Base-by-base conservation (phyloP, 768 basidiomycete species). In the Nidularia pulvinata region DNA sequence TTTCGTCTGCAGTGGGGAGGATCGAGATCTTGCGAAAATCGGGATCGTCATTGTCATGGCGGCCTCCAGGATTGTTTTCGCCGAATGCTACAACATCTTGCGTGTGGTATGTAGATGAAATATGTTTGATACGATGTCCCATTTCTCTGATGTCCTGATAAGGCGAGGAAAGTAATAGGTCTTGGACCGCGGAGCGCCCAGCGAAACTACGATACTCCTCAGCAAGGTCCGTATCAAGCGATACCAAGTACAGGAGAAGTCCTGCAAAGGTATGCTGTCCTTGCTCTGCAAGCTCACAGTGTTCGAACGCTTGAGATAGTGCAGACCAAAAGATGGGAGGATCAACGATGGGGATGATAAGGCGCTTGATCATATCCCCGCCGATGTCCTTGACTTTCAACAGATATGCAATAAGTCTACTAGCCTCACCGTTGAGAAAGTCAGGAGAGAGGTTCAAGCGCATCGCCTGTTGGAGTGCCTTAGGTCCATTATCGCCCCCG, bases 11-110 rank as follows among this genome's bases (percentile, higher is more conserved):
- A 5, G 85, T 85, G 1, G 88, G 88, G 5, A 85, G 66, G 45
- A 89, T 84, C n/a, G 80, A 66, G 19, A 89, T 84, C 7, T 78
- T 56, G 6, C 81, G 79, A 56, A 86, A 89, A 50, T 87, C 76
- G 13, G 65, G 65, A 47, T 82, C 81, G 61, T 89, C 87, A 49
- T 89, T 89, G 58, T 88, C 85, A 52, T 89, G 88, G 2, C 88
- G 74, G 4, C 86, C 87, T 0, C 88, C 88, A 1, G 87, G 81
- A n/a, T 61, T 56, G 1, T 66, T 71, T 19, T 19, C 44, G 35
- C 6, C 22, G 11, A 30, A 14, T 7, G 43, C 6, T 7, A 9
- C n/a, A 52, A 16, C 43, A 14, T 61, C 49, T 71, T 65, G 56
- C 59, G 60, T 61, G 13, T 50, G 50, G 35, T n/a, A n/a, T n/a